A percentile compares a stretch with the other conserved stretches of the same genome.
Evolutionary conservation across 1,284 basidiomycete species (phyloP).

Genomic region (Melampsora americana): DNA sequence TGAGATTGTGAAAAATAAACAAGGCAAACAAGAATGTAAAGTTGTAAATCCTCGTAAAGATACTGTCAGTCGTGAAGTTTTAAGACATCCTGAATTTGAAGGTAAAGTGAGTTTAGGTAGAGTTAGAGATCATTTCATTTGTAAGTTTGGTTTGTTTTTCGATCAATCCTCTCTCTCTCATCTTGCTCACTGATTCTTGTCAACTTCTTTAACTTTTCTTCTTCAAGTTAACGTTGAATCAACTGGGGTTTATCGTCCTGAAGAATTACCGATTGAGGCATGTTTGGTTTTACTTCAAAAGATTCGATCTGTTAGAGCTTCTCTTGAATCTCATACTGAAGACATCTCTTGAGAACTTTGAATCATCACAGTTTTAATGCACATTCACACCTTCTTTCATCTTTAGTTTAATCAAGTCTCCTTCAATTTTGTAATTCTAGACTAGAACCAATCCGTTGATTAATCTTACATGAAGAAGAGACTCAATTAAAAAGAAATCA

Average conservation of each 20-base stretch:
- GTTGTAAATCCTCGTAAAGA: slow-evolving; percentile 70
- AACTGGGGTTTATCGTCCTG: slow-evolving; percentile 30
- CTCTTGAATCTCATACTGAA: slow-evolving; percentile 1
- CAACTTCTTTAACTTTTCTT: background rate
- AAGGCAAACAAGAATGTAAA: slow-evolving; percentile 62
- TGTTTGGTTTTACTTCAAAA: slow-evolving; percentile 29
- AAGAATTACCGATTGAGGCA: slow-evolving; percentile 42
- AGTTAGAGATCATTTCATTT: slow-evolving; percentile 89
- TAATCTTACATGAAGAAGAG: too few species aligned
- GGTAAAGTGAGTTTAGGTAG: slow-evolving; percentile 78
- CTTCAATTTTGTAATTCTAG: background rate
- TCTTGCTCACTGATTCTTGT: too few species aligned
- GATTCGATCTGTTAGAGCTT: slow-evolving; percentile 26
- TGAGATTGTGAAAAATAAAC: slow-evolving; percentile 61
- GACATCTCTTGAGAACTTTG: background rate
- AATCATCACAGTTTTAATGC: background rate
- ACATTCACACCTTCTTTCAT: background rate
- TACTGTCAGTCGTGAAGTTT: slow-evolving; percentile 85
- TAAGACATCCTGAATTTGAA: slow-evolving; percentile 86
- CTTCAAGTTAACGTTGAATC: slow-evolving; percentile 39
- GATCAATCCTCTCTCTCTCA: too few species aligned
- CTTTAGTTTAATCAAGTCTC: background rate
- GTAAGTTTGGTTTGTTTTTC: slow-evolving; percentile 57
- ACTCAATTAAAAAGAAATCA: too few species aligned
- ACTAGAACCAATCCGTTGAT: too few species aligned